Conservation (phyloP, 768 basidiomycete species). For the Lactarius pseudohatsudake region DNA sequence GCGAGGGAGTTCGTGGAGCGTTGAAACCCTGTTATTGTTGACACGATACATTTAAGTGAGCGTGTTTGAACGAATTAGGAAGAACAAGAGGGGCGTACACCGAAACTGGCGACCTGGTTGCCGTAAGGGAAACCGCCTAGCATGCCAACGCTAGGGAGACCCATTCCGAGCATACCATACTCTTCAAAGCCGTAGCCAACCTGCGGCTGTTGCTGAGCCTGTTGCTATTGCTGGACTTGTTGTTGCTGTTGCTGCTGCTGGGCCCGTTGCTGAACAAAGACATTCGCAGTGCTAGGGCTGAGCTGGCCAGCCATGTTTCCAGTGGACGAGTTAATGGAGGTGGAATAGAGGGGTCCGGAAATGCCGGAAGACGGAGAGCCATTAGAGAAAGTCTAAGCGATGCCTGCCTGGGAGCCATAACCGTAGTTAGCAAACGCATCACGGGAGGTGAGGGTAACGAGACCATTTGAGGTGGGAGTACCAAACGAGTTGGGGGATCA, state of each 20-base stretch:
- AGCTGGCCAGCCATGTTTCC: slow-evolving; percentile 55
- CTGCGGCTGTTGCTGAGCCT: slow-evolving; percentile 35
- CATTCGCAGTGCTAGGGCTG: slow-evolving; percentile 63
- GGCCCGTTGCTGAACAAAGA: slow-evolving; percentile 52
- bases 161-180: slow-evolving; percentile 81
- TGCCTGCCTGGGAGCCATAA: slow-evolving; percentile 70
- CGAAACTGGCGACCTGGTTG: slow-evolving; percentile 69
- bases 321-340: slow-evolving; percentile 51
- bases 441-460: slow-evolving; percentile 47
- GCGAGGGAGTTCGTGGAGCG: slow-evolving; percentile 63
- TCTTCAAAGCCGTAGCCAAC: slow-evolving; percentile 61
- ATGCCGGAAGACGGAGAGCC: slow-evolving; percentile 50
- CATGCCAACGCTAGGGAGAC: slow-evolving; percentile 71
- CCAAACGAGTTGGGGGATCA: slow-evolving; percentile 72
- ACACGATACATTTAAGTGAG: neutral
- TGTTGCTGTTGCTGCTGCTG: slow-evolving; percentile 37
- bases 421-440: slow-evolving; percentile 86
- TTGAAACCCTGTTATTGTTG: slow-evolving; percentile 41
- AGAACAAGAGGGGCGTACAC: slow-evolving; percentile 46
- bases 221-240: slow-evolving; percentile 44
- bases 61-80: slow-evolving; percentile 3
- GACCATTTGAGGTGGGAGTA: slow-evolving; percentile 39
- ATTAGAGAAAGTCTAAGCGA: slow-evolving; percentile 56
- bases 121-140: slow-evolving; percentile 69
- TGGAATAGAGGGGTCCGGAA: slow-evolving; percentile 64